Evolutionary conservation across 257 asterid species (phyloP).

Genomic region (Sherardia arvensis): DNA sequence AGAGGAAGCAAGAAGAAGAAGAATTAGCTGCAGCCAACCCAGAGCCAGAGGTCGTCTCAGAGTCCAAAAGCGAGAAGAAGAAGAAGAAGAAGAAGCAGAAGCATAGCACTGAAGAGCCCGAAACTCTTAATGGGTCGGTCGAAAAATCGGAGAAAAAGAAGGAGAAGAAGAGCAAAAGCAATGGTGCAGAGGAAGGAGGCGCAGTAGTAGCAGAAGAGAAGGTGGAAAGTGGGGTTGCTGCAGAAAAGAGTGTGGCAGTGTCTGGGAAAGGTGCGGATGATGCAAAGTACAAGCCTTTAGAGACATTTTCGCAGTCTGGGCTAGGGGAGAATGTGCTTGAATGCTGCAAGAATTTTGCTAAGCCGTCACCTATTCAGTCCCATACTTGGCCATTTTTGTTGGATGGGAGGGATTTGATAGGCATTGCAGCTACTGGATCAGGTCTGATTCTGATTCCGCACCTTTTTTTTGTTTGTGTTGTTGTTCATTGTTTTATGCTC

Average conservation of each 20-base stretch:
- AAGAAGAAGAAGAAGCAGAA: slow-evolving; percentile 25
- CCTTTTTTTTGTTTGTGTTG: not conserved
- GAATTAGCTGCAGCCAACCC: slow-evolving; percentile 24
- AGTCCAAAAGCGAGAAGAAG: slow-evolving; percentile 29
- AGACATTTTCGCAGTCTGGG: slow-evolving; percentile 58
- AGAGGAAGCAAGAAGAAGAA: slow-evolving; percentile 57
- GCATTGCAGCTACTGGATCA: slow-evolving; percentile 94
- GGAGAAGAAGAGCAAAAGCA: slow-evolving; percentile 17
- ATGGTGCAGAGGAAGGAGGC: slow-evolving; percentile 12
- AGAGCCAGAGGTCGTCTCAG: slow-evolving; percentile 12
- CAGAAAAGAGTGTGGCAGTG: slow-evolving; percentile 37
- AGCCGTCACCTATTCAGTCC: slow-evolving; percentile 93
- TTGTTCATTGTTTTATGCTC: not conserved
- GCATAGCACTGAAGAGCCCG: slow-evolving; percentile 11
- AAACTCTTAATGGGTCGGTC: slow-evolving; percentile 17
- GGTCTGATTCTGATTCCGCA: slow-evolving; percentile 29
- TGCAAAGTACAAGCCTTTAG: slow-evolving; percentile 50
- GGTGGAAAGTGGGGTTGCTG: slow-evolving; percentile 33
- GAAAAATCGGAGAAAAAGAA: slow-evolving; percentile 27
- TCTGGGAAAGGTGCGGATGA: slow-evolving; percentile 66
- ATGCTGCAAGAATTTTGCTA: slow-evolving; percentile 74
- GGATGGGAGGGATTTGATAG: slow-evolving; percentile 86
- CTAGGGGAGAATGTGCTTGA: slow-evolving; percentile 56
- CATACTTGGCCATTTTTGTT: slow-evolving; percentile 94
- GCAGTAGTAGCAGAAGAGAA: slow-evolving; percentile 3